Base-by-base conservation (phyloP, 2,329 filamentous ascomycete genomes). In the Herpotrichia juniperi region DNA sequence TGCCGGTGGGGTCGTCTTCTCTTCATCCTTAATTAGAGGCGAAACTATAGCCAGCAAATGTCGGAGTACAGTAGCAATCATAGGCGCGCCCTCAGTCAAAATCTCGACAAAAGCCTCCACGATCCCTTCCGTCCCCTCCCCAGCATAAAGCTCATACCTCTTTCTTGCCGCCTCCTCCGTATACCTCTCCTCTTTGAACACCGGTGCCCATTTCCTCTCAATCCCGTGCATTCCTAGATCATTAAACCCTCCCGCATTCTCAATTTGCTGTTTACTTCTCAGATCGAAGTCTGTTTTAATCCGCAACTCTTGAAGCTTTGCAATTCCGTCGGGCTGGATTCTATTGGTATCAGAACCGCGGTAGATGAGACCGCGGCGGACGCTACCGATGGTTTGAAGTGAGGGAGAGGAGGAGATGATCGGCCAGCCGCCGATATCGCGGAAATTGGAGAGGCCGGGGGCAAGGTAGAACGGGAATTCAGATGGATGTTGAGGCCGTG, bases 201-300 rank as follows among this genome's bases (percentile, higher is more conserved):
- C 86, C 1, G 88, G 85, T 4, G 78, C 78, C 67, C 86, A 87
- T 21, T 85, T 71, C n/a, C 84, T 78, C 50, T 53, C 81, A 16
- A 65, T 62, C 0, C 63, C 61, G 3, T n/a, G 2, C 19, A 7
- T 21, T 75, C 72, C 67, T 4, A 81, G 69, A 8, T 77, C 72
- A 28, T 51, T 74, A 61, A 52, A 73, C 5, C 61, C 59, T 11
- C 64, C 64, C 3, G 56, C 62, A 32, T 70, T 66, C 50, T 80
- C 71, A 53, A 89, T 82, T 72, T 89, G 86, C 37, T 76, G 73
- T n/a, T 73, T 70, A 24, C 85, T 88, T 44, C 88, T 81, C 12
- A 91, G 76, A 74, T 91, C 88, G 68, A 84, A 91, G 53, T 89
- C 80, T 53, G 80, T 78, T 34, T 78, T 81, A 62, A 92, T 84